Conservation (phyloP, 2,329 filamentous ascomycete species). For the Hymenoscyphus occultus region DNA sequence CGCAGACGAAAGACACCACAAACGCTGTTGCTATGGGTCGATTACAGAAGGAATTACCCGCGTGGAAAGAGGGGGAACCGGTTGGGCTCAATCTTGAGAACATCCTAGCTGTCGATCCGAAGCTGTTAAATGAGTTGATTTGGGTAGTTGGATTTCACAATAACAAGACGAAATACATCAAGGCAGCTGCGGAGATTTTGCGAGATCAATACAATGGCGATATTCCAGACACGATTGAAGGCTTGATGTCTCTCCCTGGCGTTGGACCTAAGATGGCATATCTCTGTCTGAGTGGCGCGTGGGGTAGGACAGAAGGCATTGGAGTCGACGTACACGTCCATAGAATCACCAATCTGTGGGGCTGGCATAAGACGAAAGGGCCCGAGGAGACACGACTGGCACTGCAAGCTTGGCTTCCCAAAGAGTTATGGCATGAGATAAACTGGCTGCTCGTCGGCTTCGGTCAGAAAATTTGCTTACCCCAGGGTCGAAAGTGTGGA, state of each 20-base stretch:
- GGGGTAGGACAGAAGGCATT: slow-evolving; percentile 57
- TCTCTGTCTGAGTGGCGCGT: slow-evolving; percentile 65
- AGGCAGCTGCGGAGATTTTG: slow-evolving; percentile 59
- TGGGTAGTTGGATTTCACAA: slow-evolving; percentile 71
- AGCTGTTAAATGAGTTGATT: slow-evolving; percentile 61
- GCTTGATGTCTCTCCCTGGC: slow-evolving; percentile 61
- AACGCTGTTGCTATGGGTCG: slow-evolving; percentile 65
- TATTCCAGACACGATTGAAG: slow-evolving; percentile 64
- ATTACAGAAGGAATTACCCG: slow-evolving; percentile 58
- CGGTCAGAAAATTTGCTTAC: slow-evolving; percentile 68
- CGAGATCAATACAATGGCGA: slow-evolving; percentile 58
- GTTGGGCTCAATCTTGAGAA: slow-evolving; percentile 59
- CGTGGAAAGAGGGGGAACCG: slow-evolving; percentile 32
- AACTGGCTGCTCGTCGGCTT: slow-evolving; percentile 72
- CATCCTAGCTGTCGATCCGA: slow-evolving; percentile 57
- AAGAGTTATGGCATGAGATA: slow-evolving; percentile 70
- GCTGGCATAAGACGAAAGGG: slow-evolving; percentile 62
- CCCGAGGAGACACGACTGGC: slow-evolving; percentile 65
- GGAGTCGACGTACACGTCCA: slow-evolving; percentile 72
- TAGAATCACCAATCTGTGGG: slow-evolving; percentile 72
- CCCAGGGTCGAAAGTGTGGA: slow-evolving; percentile 68
- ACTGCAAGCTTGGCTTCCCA: slow-evolving; percentile 65
- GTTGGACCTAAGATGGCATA: slow-evolving; percentile 77
- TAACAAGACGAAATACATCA: slow-evolving; percentile 71
- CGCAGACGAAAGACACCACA: slow-evolving; percentile 72